Evolutionary conservation across 2,329 filamentous ascomycete genomes (phyloP), one percentile per base, ranked within the genome.

Genomic region (Fusarium ramigenum): DNA sequence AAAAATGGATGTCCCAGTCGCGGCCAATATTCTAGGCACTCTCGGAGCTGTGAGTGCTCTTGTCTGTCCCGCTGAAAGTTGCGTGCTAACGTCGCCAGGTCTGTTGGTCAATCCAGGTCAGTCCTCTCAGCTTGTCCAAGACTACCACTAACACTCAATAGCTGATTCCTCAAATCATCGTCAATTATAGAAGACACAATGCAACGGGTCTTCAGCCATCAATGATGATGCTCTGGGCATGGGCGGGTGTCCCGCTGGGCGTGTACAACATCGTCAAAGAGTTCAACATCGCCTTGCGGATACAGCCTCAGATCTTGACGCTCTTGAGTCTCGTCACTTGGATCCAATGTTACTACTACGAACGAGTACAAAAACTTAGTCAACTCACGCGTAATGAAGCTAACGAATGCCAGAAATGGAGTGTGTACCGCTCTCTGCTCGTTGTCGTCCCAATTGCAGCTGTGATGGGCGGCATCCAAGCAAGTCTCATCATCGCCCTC

Each of bases 211-310:
- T 93, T 0, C 91, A 93, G 56, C 86, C 89, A 0, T 89, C 89
- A 0, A 93, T 93, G 91, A 93, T 93, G 91, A 87, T 93, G 78
- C 84, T 93, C 5, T 93, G 91, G 87, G 89, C 90, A 0, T 88
- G 86, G 82, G 91, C 91, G 4, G 91, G 91, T 1, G 88, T 93
- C 0, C 91, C 91, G 1, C 83, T 93, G 0, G 92, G 91, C 5
- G 83, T 84, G 9, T 85, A 85, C 74, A 85, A 85, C 66, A 83
- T 85, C 40, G 82, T 83, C 30, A 78, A 81, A 60, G 76, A 78
- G 16, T 85, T 85, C 74, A 85, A 84, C 57, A 32, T 85, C 5
- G 84, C 84, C 6, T 70, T 85, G 19, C 80, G 78, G 16, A 80
- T 85, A 21, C 84, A 85, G 61, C 84, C 84, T 15, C 83, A 85